Evolutionary conservation across 2,329 filamentous ascomycete genomes (phyloP), one percentile per base, ranked within the genome.

Genomic region (Penicillium glabrum): DNA sequence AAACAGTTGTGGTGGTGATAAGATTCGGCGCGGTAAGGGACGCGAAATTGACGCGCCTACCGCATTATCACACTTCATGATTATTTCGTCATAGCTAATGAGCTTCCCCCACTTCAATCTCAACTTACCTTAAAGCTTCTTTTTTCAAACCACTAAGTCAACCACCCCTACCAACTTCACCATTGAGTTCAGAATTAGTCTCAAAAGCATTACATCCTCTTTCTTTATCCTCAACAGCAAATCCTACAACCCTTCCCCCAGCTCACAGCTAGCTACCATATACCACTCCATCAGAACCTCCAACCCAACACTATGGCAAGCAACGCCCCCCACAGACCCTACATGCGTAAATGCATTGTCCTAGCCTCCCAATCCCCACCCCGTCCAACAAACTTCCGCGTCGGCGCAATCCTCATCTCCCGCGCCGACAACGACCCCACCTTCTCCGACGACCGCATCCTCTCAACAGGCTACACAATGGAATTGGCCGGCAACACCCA

Each of bases 401-500:
- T 99, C 23, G 95, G 95, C 43, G 95, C 95, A n/a, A 75, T 96
- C n/a, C 82, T 98, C 39, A 82, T 95, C 56, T 72, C 69, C 53
- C 69, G 71, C 48, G 65, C 67, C 58, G 63, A 70, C 37, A 53
- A 61, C 49, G 66, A 72, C 46, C 48, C 62, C 46, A 59, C 56
- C 45, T 64, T 58, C 10, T 46, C 58, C 23, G 65, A 73, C 26
- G 74, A 86, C 65, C 71, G 76, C 26, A 79, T 96, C 56, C 80
- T 96, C 27, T 85, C 89, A 1, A 90, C 90, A 1, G 93, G 95
- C 53, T 98, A 93, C 77, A 97, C 95, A 0, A 83, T 97, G 57
- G 93, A 99, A 75, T 85, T 93, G 4, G 82, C 86, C 0, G 95
- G 93, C 43, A 99, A 99, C 77, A 98, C 95, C 0, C 95, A 99